Evolutionary conservation across 2,329 filamentous ascomycete genomes (phyloP).

Genomic region (Aspergillus hortae): DNA sequence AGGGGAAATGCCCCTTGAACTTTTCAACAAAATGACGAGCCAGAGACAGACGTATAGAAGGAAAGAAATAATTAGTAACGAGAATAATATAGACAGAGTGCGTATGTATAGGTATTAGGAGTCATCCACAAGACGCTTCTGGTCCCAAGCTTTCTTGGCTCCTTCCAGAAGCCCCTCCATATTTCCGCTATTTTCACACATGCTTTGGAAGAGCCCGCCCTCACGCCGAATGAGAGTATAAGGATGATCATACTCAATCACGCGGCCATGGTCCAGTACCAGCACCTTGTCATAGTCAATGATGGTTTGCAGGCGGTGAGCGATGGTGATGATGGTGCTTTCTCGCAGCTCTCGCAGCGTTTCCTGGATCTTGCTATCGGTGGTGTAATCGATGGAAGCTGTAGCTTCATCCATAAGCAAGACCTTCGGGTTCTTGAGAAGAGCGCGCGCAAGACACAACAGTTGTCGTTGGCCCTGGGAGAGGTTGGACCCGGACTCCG

Average conservation of each 20-base stretch:
- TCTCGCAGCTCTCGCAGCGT: constrained; percentile 85
- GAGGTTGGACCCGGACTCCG: constrained; percentile 88
- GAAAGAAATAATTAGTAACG: neutral
- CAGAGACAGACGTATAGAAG: neutral
- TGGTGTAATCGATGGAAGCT: constrained; percentile 93
- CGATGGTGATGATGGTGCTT: constrained; percentile 94
- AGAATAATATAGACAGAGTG: constrained; percentile 1
- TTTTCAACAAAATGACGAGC: neutral
- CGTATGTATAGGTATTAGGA: constrained; percentile 21
- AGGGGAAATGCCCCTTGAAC: neutral
- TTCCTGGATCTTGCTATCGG: constrained; percentile 92
- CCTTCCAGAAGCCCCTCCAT: constrained; percentile 55
- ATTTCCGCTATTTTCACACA: constrained; percentile 68
- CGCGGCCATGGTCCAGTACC: constrained; percentile 81
- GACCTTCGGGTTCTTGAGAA: constrained; percentile 87
- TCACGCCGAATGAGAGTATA: constrained; percentile 73
- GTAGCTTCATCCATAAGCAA: constrained; percentile 99
- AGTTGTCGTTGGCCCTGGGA: constrained; percentile 96
- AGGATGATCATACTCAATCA: constrained; percentile 89
- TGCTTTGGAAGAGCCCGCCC: constrained; percentile 62
- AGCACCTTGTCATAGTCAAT: constrained; percentile 98
- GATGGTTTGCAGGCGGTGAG: constrained; percentile 92
- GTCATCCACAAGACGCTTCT: constrained; percentile 46
- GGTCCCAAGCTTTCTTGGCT: constrained; percentile 50
- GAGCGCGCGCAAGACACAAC: constrained; percentile 84